phyloP scores from a whole-genome alignment of 2,329 filamentous ascomycete species.

The Celoporthe dispersa region DNA sequence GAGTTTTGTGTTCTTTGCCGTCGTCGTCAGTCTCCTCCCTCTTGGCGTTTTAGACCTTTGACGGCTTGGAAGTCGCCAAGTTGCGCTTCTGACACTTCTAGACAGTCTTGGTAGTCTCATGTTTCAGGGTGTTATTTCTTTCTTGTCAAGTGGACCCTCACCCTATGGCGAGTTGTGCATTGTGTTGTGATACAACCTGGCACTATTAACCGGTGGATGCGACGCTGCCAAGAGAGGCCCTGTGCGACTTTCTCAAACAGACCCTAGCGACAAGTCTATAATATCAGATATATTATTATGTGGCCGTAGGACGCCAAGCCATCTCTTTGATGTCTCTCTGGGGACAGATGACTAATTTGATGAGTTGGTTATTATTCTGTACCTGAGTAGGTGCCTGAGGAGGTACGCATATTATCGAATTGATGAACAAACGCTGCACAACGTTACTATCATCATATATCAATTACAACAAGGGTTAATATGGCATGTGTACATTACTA shows the following conservation, averaged over 20 bases:
- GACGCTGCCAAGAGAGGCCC: constrained; percentile 29
- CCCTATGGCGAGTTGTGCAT: constrained; percentile 1
- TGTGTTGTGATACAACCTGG: constrained; percentile 1
- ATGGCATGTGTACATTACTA: not conserved
- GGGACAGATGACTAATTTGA: not conserved
- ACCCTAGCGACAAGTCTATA: constrained; percentile 8
- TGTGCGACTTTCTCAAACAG: constrained; percentile 25
- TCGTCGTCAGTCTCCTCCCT: not conserved
- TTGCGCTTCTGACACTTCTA: constrained; percentile 24
- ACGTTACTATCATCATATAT: not conserved
- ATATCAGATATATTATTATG: not conserved
- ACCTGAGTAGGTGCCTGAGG: no score
- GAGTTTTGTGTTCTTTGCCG: no score
- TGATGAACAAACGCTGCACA: not conserved
- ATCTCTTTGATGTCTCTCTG: not conserved
- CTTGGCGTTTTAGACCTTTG: constrained; percentile 28
- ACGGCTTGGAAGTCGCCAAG: constrained; percentile 24
- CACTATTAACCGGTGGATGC: constrained; percentile 16
- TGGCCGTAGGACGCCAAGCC: not conserved
- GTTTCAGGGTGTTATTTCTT: constrained; percentile 6
- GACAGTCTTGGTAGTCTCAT: constrained; percentile 16
- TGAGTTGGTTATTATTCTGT: not conserved
- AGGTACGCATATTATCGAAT: not conserved
- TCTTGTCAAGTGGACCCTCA: not conserved
- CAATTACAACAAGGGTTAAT: not conserved